A percentile compares a stretch with the other conserved stretches of the same genome.
Conservation (phyloP, 495 filamentous ascomycete genomes). For the Glonium stellatum region DNA sequence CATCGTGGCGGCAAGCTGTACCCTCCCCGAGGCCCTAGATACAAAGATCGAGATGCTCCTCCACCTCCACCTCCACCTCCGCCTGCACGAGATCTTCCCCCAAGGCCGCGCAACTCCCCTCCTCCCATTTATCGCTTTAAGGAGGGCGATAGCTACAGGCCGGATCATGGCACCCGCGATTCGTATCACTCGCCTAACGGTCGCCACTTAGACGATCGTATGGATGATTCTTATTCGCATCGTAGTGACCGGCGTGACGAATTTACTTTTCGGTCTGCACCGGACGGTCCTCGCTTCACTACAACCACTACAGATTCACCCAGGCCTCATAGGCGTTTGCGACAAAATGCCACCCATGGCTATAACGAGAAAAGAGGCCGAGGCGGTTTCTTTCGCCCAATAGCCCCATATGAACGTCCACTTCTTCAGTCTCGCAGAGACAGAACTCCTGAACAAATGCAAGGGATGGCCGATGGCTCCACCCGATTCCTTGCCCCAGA, state of each 20-base stretch:
- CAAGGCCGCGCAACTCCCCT: neutral
- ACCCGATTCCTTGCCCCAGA: slow-evolving; percentile 23
- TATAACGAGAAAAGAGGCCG: neutral
- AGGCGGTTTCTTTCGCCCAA: neutral
- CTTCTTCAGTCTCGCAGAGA: slow-evolving; percentile 19
- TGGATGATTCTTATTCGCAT: neutral
- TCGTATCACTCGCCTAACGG: neutral
- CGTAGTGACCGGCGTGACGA: slow-evolving; percentile 1
- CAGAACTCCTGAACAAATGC: slow-evolving; percentile 21
- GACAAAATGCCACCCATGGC: neutral
- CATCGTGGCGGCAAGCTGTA: neutral
- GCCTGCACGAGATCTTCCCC: neutral
- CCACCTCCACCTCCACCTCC: no score
- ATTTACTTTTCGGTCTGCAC: neutral
- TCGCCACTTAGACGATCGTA: neutral
- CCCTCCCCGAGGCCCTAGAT: neutral
- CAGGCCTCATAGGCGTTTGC: neutral
- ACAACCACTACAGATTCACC: neutral
- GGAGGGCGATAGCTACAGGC: neutral
- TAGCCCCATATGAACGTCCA: slow-evolving; percentile 20
- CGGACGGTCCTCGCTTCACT: neutral
- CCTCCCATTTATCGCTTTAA: neutral
- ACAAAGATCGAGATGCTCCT: neutral
- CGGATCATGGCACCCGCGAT: neutral
- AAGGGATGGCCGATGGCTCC: slow-evolving; percentile 20